Percentiles rank a stretch among this genome's conserved stretches.
Conservation (phyloP, 148 eudicot genomes). For the Polygonum aviculare region DNA sequence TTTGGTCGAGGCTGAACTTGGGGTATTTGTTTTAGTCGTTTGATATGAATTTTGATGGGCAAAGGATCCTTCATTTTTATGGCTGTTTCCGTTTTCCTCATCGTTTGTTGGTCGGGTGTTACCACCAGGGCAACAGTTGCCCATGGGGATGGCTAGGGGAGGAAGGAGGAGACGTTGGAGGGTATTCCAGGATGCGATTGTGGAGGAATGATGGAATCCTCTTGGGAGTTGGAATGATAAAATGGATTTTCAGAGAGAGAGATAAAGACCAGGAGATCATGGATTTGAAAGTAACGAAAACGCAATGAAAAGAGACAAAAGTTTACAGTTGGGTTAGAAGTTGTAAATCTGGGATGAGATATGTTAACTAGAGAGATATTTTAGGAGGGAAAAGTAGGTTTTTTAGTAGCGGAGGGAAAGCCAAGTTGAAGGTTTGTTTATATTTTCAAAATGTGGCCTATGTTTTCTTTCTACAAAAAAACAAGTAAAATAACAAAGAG, state of each 20-base stretch:
- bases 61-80: not conserved
- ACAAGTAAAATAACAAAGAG: not conserved
- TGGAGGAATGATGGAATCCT: not conserved
- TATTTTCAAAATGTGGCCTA: constrained; percentile 1
- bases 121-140: constrained; percentile 37
- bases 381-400: not conserved
- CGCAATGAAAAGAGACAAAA: not conserved
- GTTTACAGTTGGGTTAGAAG: not conserved
- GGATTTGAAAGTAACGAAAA: not conserved
- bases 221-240: not conserved
- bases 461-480: not conserved
- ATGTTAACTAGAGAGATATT: not conserved
- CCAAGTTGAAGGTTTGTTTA: not conserved
- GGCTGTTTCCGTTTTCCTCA: not conserved
- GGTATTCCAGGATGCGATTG: not conserved
- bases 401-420: not conserved
- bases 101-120: constrained; percentile 8
- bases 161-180: not conserved
- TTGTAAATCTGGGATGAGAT: not conserved
- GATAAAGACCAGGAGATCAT: not conserved
- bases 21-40: constrained; percentile 10
- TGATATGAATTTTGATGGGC: not conserved
- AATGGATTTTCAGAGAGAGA: not conserved
- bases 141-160: constrained; percentile 23
- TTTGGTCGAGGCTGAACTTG: constrained; percentile 27